A percentile compares a stretch with the other conserved stretches of the same genome.
Evolutionary conservation across 2,329 filamentous ascomycete genomes (phyloP).

Genomic region (Cladorrhinum sp.): DNA sequence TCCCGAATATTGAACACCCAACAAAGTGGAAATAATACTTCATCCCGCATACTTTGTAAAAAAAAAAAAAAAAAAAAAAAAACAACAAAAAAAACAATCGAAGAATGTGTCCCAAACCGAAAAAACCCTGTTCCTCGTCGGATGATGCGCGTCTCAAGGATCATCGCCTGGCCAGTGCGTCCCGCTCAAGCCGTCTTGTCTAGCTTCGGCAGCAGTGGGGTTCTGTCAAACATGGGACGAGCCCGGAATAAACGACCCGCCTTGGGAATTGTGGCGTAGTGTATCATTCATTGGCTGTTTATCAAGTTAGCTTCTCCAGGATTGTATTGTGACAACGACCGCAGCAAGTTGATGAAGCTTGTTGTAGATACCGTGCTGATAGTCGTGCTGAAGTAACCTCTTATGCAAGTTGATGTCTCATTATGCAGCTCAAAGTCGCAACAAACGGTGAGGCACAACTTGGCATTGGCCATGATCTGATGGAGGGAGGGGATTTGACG

Average conservation of each 20-base stretch:
- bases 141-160: slow-evolving; percentile 13
- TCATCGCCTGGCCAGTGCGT: slow-evolving; percentile 24
- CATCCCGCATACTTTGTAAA: no score
- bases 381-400: no score
- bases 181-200: slow-evolving; percentile 14
- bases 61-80: no score
- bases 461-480: neutral
- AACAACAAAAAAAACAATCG: no score
- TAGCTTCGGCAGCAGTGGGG: slow-evolving; percentile 8
- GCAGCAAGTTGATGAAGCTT: neutral
- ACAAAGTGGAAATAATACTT: no score
- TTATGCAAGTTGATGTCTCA: no score
- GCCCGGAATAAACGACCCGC: neutral
- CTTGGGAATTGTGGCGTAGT: neutral
- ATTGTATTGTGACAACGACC: no score
- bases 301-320: no score
- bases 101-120: neutral
- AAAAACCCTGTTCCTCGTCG: neutral
- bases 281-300: neutral
- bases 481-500: neutral
- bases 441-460: neutral
- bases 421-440: no score
- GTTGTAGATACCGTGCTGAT: neutral
- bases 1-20: neutral
- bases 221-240: neutral